These are phyloP conservation scores for Cardamine occulta DNA, from an alignment of 345 rosid genomes.

Conservation along the genomic window DNA sequence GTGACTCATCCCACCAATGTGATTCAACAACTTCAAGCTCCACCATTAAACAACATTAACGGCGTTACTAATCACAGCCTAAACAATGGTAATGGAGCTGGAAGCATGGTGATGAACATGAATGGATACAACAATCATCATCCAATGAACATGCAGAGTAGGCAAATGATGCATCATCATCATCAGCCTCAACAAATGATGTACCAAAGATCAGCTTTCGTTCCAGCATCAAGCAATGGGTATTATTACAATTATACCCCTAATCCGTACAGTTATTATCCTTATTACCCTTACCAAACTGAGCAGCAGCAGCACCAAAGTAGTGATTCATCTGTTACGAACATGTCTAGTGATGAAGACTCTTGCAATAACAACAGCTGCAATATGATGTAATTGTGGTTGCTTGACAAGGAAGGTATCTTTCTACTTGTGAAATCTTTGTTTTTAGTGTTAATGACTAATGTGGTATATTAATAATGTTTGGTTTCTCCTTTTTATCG, in stretches of 20 bases:
- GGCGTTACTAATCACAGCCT: slow-evolving; percentile 49
- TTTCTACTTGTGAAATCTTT: not conserved
- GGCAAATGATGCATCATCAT: slow-evolving; percentile 46
- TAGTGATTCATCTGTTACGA: slow-evolving; percentile 22
- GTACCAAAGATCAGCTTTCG: slow-evolving; percentile 61
- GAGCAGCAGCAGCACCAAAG: slow-evolving; percentile 42
- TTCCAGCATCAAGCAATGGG: slow-evolving; percentile 63
- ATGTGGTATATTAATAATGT: slow-evolving; percentile 20
- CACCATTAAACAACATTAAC: slow-evolving; percentile 54
- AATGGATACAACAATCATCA: slow-evolving; percentile 38
- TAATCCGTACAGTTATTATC: slow-evolving; percentile 46
- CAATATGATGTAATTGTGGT: slow-evolving; percentile 36
- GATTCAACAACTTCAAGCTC: slow-evolving; percentile 46
- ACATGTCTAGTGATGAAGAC: slow-evolving; percentile 32
- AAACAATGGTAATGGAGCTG: slow-evolving; percentile 39
- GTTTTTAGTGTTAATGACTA: not conserved
- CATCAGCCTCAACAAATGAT: slow-evolving; percentile 72
- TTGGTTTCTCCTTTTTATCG: not conserved
- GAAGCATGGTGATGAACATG: slow-evolving; percentile 50
- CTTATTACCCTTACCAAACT: slow-evolving; percentile 41
- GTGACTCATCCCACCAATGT: slow-evolving; percentile 40
- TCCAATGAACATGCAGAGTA: slow-evolving; percentile 52
- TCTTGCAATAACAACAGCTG: slow-evolving; percentile 30
- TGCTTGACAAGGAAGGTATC: slow-evolving; percentile 25
- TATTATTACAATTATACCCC: slow-evolving; percentile 56